Percentiles rank a stretch among this genome's conserved stretches.
Conservation (phyloP, 2,329 filamentous ascomycete species). For the Aureobasidium sp. region DNA sequence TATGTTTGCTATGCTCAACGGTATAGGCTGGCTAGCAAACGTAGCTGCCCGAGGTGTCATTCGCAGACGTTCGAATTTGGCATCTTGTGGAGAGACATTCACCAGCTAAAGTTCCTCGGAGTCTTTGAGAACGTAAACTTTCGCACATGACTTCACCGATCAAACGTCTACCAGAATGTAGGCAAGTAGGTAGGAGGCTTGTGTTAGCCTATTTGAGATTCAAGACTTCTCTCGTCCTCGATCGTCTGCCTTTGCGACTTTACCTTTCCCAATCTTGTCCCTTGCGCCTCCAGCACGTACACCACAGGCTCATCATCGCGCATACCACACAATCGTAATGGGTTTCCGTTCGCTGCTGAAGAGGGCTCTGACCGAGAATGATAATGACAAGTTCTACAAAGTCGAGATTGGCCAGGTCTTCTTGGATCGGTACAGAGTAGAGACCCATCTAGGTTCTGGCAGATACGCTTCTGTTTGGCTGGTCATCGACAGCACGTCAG, state of each 20-base stretch:
- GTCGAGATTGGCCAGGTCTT: slow-evolving; percentile 28
- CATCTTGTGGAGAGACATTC: neutral
- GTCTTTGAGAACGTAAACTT: neutral
- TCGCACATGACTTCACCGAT: slow-evolving; percentile 10
- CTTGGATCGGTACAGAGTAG: slow-evolving; percentile 29
- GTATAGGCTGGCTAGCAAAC: neutral
- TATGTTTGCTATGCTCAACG: neutral
- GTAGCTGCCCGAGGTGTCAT: neutral
- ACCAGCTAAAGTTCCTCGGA: neutral
- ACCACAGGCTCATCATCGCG: neutral
- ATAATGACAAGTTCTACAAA: slow-evolving; percentile 19
- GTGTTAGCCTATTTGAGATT: neutral
- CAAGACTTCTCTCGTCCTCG: neutral
- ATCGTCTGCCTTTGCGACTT: neutral
- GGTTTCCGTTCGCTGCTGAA: neutral
- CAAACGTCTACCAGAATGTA: neutral
- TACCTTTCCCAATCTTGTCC: neutral
- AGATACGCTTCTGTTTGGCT: slow-evolving; percentile 33
- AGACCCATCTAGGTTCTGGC: slow-evolving; percentile 34
- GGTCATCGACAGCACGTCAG: slow-evolving; percentile 26
- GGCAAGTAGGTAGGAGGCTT: neutral
- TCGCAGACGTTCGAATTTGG: neutral
- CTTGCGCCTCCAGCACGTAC: neutral
- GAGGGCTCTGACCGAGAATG: neutral
- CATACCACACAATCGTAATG: neutral